Conservation (phyloP, 352 stramenopile genomes). For the Globisporangium barbulae region DNA sequence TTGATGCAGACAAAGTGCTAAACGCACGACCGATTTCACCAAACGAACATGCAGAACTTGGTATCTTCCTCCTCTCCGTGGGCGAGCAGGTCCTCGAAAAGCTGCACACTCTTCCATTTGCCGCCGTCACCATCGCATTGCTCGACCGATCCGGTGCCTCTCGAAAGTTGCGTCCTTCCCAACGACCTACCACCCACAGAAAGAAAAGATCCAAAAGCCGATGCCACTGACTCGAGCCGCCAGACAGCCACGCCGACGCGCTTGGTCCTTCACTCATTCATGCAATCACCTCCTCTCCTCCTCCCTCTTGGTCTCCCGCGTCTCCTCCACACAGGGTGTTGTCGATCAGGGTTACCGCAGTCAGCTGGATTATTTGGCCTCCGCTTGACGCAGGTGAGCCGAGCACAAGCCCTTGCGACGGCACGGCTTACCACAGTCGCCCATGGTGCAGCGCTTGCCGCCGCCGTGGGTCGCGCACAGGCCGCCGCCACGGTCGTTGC, state of each 20-base stretch:
- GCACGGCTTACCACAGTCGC: slow-evolving; percentile 72
- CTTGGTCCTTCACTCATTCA: slow-evolving; percentile 21
- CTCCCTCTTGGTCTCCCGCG: slow-evolving; percentile 5
- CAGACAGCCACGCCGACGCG: slow-evolving; percentile 8
- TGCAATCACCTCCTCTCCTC: slow-evolving; percentile 13
- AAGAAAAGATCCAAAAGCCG: slow-evolving; percentile 9
- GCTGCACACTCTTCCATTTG: slow-evolving; percentile 20
- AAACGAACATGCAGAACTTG: slow-evolving; percentile 11
- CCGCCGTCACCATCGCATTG: slow-evolving; percentile 8
- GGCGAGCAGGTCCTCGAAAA: slow-evolving; percentile 6
- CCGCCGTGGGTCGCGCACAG: slow-evolving; percentile 76
- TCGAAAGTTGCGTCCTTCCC: slow-evolving; percentile 16
- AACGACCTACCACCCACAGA: slow-evolving; percentile 15
- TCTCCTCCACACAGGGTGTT: slow-evolving; percentile 7
- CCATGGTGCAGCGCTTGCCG: slow-evolving; percentile 73
- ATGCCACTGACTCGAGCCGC: slow-evolving; percentile 10
- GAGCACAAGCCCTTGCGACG: slow-evolving; percentile 83
- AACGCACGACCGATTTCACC: slow-evolving; percentile 13
- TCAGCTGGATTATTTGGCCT: slow-evolving; percentile 23
- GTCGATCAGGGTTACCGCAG: slow-evolving; percentile 5
- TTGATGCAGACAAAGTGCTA: slow-evolving; percentile 11
- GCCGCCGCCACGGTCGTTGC: slow-evolving; percentile 82
- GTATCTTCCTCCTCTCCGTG: slow-evolving; percentile 3
- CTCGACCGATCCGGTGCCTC: slow-evolving; percentile 2
- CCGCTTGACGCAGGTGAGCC: slow-evolving; percentile 53